Conservation (phyloP, 106 monocot species). For the Posidonia australis region DNA sequence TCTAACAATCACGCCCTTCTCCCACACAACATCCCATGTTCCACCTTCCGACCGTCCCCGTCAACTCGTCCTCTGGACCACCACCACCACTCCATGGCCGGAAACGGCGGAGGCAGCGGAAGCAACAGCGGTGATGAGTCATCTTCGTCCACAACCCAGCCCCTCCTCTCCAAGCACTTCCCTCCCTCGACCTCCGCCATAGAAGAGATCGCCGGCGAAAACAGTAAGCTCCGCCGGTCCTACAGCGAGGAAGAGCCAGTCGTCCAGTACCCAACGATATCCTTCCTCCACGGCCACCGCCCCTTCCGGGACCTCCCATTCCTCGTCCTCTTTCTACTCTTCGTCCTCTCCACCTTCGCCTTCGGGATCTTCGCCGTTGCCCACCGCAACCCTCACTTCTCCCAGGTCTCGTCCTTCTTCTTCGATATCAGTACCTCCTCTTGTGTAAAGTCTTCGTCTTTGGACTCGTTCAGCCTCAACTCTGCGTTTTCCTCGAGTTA, state of each 20-base stretch:
- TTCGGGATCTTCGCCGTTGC: slow-evolving; percentile 37
- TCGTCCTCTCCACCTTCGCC: slow-evolving; percentile 41
- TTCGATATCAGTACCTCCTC: slow-evolving; percentile 32
- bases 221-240: background rate
- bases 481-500: slow-evolving; percentile 7
- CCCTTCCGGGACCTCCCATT: slow-evolving; percentile 55
- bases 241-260: slow-evolving; percentile 1
- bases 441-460: background rate
- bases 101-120: background rate
- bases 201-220: background rate
- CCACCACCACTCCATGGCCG: background rate
- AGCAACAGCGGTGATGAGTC: background rate
- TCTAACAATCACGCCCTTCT: too few relatives aligned
- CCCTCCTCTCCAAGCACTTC: slow-evolving; percentile 1
- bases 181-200: background rate
- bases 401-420: slow-evolving; percentile 24
- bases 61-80: too few relatives aligned
- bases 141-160: background rate
- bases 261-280: slow-evolving; percentile 40
- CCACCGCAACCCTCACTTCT: slow-evolving; percentile 37
- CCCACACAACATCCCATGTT: too few relatives aligned
- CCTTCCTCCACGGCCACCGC: slow-evolving; percentile 54
- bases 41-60: background rate
- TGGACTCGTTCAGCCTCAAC: background rate
- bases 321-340: slow-evolving; percentile 49